Base-by-base conservation (phyloP, 1,284 basidiomycete species). In the Apiotrichum montevideense region DNA sequence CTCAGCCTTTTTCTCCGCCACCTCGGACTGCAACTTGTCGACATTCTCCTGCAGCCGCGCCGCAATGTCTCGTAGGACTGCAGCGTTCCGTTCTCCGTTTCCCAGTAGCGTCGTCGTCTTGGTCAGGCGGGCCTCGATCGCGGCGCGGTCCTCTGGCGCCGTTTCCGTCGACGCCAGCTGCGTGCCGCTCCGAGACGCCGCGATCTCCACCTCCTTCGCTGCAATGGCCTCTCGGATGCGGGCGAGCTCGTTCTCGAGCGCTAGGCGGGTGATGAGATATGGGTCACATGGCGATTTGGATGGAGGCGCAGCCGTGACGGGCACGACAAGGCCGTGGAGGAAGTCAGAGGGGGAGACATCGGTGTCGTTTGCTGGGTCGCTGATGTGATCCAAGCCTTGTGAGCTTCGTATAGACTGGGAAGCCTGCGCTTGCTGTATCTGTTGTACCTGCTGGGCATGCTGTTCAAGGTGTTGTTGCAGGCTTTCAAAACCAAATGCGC, bases 121-220 rank as follows among this genome's bases (percentile, higher is more conserved):
- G 8, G 37, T 15, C 3, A 49, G 10, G 33, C 62, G 51, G 2
- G 50, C 57, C 1, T 64, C 57, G n/a, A 55, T 21, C 21, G 21
- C 21, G 21, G 21, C 21, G 21, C 21, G 21, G 47, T 55, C 52
- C 44, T 44, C 11, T 5, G 41, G 39, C 33, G 42, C 33, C 15
- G 15, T 6, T 15, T 42, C 41, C 6, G 10, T 8, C 4, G n/a
- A 3, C 10, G 41, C 10, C n/a, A 33, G 21, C 6, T 39, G 34
- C 3, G 29, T 10, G 35, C 50, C 56, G 14, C 11, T 11, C 35
- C 42, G 9, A 45, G 49, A 33, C 5, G 33, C 14, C 3, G 42
- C 46, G 11, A 61, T 51, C n/a, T 58, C 58, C 6, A 40, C 52
- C 43, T 64, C 63, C 47, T 62, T 62, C 8, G 46, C 58, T 1